Evolutionary conservation across 768 basidiomycete species (phyloP).

Genomic region (Boletus rufocinnamomeus): DNA sequence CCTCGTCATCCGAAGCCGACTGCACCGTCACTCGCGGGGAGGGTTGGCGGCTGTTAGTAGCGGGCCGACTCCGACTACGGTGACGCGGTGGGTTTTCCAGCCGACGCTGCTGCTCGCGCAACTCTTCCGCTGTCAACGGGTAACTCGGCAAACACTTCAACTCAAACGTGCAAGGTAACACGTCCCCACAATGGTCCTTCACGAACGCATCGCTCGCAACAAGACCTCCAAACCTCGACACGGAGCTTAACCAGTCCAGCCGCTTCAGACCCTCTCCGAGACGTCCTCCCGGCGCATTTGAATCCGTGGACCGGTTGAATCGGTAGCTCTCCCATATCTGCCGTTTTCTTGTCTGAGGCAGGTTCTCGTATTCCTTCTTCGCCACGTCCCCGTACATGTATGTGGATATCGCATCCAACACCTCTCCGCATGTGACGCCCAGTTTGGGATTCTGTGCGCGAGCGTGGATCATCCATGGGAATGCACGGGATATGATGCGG

Average conservation of each 20-base stretch:
- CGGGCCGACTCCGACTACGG: conserved; percentile 26
- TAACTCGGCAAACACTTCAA: conserved; percentile 52
- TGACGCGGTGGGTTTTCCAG: conserved; percentile 22
- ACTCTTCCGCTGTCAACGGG: conserved; percentile 51
- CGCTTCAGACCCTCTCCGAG: conserved; percentile 64
- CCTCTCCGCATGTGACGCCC: conserved; percentile 69
- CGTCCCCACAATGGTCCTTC: conserved; percentile 45
- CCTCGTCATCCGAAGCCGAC: conserved; percentile 12
- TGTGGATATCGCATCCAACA: conserved; percentile 55
- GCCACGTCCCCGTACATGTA: conserved; percentile 53
- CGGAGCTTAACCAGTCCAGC: conserved; percentile 63
- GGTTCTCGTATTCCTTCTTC: conserved; percentile 52
- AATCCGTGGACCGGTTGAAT: conserved; percentile 64
- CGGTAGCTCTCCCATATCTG: conserved; percentile 55
- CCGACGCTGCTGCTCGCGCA: conserved; percentile 47
- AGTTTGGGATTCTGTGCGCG: conserved; percentile 43
- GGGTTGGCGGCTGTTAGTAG: conserved; percentile 16
- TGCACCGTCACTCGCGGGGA: conserved; percentile 23
- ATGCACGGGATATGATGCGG: conserved; percentile 50
- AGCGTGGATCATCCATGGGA: conserved; percentile 60
- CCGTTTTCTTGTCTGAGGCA: conserved; percentile 39
- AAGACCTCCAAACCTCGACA: conserved; percentile 68
- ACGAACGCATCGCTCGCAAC: conserved; percentile 45
- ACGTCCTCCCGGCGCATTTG: conserved; percentile 67
- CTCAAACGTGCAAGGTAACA: conserved; percentile 60